Conservation (phyloP, 2,329 filamentous ascomycete genomes). For the Fusarium sp. region DNA sequence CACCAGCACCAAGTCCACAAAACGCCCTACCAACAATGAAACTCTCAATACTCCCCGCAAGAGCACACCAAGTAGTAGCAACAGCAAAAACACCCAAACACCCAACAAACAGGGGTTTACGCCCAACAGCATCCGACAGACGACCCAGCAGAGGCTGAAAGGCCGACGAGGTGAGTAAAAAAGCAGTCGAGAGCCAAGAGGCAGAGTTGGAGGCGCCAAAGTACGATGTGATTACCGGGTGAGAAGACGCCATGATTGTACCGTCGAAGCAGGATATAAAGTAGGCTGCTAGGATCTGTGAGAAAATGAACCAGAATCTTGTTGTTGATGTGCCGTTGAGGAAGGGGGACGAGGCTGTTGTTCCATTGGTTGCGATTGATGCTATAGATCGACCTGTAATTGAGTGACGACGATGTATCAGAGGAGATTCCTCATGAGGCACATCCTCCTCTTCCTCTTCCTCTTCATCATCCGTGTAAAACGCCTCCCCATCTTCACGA, state of each 20-base stretch:
- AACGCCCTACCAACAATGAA: slow-evolving; percentile 78
- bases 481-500: slow-evolving; percentile 18
- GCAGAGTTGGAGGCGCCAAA: slow-evolving; percentile 83
- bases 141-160: slow-evolving; percentile 82
- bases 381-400: slow-evolving; percentile 32
- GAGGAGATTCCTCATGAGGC: slow-evolving; percentile 43
- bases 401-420: slow-evolving; percentile 35
- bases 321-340: slow-evolving; percentile 60
- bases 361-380: slow-evolving; percentile 15
- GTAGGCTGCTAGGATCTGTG: slow-evolving; percentile 67
- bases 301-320: slow-evolving; percentile 73
- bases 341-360: slow-evolving; percentile 46
- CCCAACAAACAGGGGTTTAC: slow-evolving; percentile 74
- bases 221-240: slow-evolving; percentile 85
- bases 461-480: slow-evolving; percentile 17
- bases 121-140: slow-evolving; percentile 78
- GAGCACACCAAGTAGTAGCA: slow-evolving; percentile 76
- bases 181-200: slow-evolving; percentile 85
- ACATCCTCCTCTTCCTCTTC: slow-evolving; percentile 18
- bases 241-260: slow-evolving; percentile 84
- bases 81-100: slow-evolving; percentile 72
- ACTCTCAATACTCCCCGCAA: slow-evolving; percentile 74
- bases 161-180: slow-evolving; percentile 80
- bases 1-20: slow-evolving; percentile 80
- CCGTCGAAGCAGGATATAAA: slow-evolving; percentile 77